phyloP scores from a whole-genome alignment of 192 early-diverging fungal species.

The Anaeromyces robustus region DNA sequence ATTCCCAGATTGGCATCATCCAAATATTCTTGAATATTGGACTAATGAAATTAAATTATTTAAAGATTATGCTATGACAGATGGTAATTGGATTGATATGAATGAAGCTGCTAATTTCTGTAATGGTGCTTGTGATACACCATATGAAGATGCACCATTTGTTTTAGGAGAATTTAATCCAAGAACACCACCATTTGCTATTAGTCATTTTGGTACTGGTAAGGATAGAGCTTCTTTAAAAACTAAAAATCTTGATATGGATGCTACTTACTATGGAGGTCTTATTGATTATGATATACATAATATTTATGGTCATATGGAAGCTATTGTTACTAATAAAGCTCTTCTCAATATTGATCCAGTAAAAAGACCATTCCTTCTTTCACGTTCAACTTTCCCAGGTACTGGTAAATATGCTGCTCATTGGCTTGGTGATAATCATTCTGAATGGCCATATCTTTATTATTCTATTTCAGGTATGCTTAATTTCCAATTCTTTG shows the following conservation, averaged over 20 bases:
- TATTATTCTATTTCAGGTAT: conserved; percentile 37
- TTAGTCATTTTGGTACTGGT: conserved; percentile 9
- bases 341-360: conserved; percentile 20
- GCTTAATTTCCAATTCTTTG: conserved; percentile 53
- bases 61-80: conserved; percentile 8
- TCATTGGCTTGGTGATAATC: conserved; percentile 46
- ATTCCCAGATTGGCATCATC: conserved; percentile 47
- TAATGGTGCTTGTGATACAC: conserved; percentile 30
- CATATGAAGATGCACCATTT: conserved; percentile 8
- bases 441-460: conserved; percentile 33
- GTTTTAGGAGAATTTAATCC: conserved; percentile 12
- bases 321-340: conserved; percentile 24
- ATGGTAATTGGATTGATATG: conserved; percentile 56
- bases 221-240: conserved; percentile 9
- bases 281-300: conserved; percentile 31
- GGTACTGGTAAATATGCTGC: conserved; percentile 35
- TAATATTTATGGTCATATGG: conserved; percentile 48
- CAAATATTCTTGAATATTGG: conserved; percentile 29
- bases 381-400: conserved; percentile 46
- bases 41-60: conserved; percentile 21
- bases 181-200: conserved; percentile 27
- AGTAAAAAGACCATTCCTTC: conserved; percentile 33
- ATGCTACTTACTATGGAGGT: conserved; percentile 26
- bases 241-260: not conserved
- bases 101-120: conserved; percentile 54